These are phyloP conservation scores for Orychophragmus violaceus DNA, from an alignment of 345 rosid species.

Conservation along the genomic window DNA sequence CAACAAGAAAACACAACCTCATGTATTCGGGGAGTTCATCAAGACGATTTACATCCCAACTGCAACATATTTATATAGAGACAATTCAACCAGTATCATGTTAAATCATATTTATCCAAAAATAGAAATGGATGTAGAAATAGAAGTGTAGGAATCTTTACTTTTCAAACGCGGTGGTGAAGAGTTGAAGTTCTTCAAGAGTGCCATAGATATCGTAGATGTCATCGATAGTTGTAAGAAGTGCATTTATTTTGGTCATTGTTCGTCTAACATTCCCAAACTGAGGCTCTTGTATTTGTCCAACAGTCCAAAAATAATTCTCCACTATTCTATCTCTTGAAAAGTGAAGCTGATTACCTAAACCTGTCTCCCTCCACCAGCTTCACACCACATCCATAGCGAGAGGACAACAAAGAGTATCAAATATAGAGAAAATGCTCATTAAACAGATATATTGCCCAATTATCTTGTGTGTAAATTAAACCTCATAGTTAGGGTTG, in stretches of 20 bases:
- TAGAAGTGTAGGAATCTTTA: background rate
- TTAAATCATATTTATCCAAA: background rate
- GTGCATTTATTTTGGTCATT: conserved; percentile 21
- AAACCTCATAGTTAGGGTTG: too few relatives aligned
- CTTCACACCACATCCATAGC: conserved; percentile 14
- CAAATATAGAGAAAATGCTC: background rate
- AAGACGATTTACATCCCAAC: conserved; percentile 23
- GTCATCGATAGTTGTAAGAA: conserved; percentile 34
- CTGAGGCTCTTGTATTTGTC: conserved; percentile 31
- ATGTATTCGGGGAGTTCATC: conserved; percentile 34
- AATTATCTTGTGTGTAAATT: too few relatives aligned
- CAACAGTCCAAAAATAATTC: conserved; percentile 34
- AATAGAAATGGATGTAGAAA: too few relatives aligned
- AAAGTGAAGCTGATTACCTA: conserved; percentile 23
- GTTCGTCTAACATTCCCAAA: conserved; percentile 4
- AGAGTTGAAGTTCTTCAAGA: conserved; percentile 35
- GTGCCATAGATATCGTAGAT: conserved; percentile 39
- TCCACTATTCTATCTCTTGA: conserved; percentile 38
- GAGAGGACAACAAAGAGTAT: too few relatives aligned
- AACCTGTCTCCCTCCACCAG: conserved; percentile 38
- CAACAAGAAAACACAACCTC: conserved; percentile 21
- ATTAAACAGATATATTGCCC: too few relatives aligned
- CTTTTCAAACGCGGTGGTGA: conserved; percentile 34
- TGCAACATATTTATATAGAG: background rate
- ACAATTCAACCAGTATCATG: background rate